Evolutionary conservation across 169 alveolate species (phyloP).

Genomic region (Plasmodium ovale): DNA sequence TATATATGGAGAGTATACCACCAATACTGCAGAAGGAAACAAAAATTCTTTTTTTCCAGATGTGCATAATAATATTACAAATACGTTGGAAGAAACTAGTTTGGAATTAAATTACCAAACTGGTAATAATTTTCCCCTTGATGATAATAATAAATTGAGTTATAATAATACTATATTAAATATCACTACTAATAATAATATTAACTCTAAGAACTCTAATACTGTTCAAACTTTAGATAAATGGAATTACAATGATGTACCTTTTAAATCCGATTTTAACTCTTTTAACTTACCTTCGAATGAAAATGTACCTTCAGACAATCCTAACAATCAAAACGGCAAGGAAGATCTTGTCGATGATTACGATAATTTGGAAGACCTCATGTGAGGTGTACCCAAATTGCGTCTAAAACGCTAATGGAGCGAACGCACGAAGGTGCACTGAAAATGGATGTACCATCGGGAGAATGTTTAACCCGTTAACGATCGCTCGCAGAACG

Average conservation of each 20-base stretch:
- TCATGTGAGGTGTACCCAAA: constrained; percentile 6
- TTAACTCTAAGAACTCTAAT: background rate
- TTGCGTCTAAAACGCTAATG: no score
- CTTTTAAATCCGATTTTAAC: constrained; percentile 23
- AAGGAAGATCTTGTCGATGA: constrained; percentile 23
- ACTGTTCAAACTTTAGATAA: background rate
- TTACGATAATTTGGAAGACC: constrained; percentile 45
- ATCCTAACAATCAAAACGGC: background rate
- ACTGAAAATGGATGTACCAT: no score
- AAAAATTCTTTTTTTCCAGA: background rate
- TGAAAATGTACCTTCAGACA: constrained; percentile 4
- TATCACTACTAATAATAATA: constrained; percentile 3
- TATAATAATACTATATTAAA: background rate
- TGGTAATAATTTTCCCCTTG: no score
- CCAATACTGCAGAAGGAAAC: background rate
- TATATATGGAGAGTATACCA: background rate
- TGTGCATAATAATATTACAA: no score
- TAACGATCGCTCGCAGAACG: no score
- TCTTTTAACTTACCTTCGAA: background rate
- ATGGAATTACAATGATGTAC: constrained; percentile 22
- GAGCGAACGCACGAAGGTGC: no score
- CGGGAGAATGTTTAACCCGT: no score
- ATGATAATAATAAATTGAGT: no score
- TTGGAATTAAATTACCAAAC: no score
- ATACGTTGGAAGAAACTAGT: no score